These are phyloP conservation scores for Candida adriatica DNA, from an alignment of 805 yeast species.

Conservation along the genomic window DNA sequence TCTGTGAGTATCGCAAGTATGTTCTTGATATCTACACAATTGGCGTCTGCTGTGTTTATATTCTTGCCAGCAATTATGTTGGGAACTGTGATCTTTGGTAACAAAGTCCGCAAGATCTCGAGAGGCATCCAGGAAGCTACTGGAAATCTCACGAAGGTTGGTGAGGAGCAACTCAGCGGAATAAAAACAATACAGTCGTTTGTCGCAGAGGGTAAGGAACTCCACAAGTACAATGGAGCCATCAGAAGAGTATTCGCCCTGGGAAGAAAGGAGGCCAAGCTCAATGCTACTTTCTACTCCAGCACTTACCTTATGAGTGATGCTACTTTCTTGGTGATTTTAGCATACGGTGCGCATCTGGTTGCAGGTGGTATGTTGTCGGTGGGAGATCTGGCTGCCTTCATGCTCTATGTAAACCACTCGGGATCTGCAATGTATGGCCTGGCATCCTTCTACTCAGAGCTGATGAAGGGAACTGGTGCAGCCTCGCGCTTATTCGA, in stretches of 20 bases:
- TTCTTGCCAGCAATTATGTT: constrained; percentile 77
- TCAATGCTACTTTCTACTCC: constrained; percentile 72
- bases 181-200: constrained; percentile 87
- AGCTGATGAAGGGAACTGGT: constrained; percentile 96
- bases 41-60: constrained; percentile 72
- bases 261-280: constrained; percentile 73
- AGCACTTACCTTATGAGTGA: constrained; percentile 85
- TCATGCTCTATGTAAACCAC: constrained; percentile 92
- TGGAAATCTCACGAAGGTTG: constrained; percentile 80
- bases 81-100: constrained; percentile 78
- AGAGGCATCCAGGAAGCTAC: constrained; percentile 77
- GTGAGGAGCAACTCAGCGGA: constrained; percentile 88
- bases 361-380: constrained; percentile 70
- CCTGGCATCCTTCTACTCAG: constrained; percentile 88
- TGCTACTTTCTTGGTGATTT: constrained; percentile 62
- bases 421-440: constrained; percentile 90
- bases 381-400: constrained; percentile 88
- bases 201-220: constrained; percentile 79
- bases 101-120: constrained; percentile 68
- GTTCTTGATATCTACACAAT: constrained; percentile 75
- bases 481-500: constrained; percentile 93
- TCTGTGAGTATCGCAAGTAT: constrained; percentile 84
- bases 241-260: constrained; percentile 57
- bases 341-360: constrained; percentile 77
- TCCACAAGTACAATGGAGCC: constrained; percentile 67